A percentile compares a stretch with the other conserved stretches of the same genome.
These are phyloP conservation scores for Hypoxylon perforatum DNA, from an alignment of 495 filamentous ascomycete species.

Conservation along the genomic window DNA sequence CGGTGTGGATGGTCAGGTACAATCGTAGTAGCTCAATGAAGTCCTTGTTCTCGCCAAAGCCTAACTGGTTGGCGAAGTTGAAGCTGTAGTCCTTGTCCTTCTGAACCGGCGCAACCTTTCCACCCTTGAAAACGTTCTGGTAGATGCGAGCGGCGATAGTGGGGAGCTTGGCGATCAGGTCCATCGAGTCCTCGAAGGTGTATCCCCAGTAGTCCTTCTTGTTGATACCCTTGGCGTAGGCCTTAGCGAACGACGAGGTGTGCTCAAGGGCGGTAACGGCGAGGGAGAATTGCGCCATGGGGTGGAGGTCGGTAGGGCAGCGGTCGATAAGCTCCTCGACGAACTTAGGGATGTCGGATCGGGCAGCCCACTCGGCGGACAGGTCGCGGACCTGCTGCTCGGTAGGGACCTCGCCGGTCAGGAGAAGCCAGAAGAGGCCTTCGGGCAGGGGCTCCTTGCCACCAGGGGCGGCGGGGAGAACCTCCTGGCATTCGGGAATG, in stretches of 20 bases:
- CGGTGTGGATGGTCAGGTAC: constrained; percentile 98
- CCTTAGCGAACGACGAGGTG: constrained; percentile 96
- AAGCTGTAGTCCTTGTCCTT: constrained; percentile 98
- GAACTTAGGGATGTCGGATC: constrained; percentile 94
- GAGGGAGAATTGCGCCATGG: constrained; percentile 99
- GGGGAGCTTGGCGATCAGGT: constrained; percentile 98
- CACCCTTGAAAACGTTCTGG: constrained; percentile 99
- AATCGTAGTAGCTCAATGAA: constrained; percentile 98
- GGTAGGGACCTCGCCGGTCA: constrained; percentile 95
- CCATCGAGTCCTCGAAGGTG: constrained; percentile 99
- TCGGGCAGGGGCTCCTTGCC: constrained; percentile 96
- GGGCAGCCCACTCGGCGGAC: constrained; percentile 98
- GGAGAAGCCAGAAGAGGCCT: constrained; percentile 99
- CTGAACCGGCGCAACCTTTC: constrained; percentile 94
- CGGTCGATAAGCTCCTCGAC: constrained; percentile 99
- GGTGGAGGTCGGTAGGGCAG: constrained; percentile 97
- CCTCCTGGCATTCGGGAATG: constrained; percentile 97
- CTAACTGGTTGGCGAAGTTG: constrained; percentile 99
- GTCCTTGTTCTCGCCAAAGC: constrained; percentile 93
- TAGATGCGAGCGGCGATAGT: constrained; percentile 98
- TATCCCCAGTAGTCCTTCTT: constrained; percentile 99
- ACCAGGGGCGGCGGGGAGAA: constrained; percentile 95
- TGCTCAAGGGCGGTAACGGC: constrained; percentile 98
- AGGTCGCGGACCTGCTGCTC: constrained; percentile 98
- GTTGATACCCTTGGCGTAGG: constrained; percentile 97